phyloP scores from a whole-genome alignment of 345 rosid species.

The Bruguiera gymnorhiza region DNA sequence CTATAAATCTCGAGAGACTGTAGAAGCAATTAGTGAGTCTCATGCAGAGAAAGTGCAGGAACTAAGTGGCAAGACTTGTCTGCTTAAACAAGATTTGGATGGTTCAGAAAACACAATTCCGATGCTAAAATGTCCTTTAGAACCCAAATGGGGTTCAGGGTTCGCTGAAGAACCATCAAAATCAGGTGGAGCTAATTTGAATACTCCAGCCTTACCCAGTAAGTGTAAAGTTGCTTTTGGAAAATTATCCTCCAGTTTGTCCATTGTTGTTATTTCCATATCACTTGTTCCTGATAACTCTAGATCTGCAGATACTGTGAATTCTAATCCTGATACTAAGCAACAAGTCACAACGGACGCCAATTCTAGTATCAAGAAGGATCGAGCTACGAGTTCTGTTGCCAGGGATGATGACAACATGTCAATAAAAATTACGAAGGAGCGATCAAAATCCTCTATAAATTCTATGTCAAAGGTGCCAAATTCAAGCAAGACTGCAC shows the following conservation, averaged over 20 bases:
- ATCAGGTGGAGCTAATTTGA: conserved; percentile 30
- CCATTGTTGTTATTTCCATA: conserved; percentile 31
- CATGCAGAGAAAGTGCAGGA: conserved; percentile 34
- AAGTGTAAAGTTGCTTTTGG: conserved; percentile 45
- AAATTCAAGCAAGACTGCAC: conserved; percentile 53
- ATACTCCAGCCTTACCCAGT: conserved; percentile 32
- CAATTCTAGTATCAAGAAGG: conserved; percentile 39
- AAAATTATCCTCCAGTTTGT: conserved; percentile 41
- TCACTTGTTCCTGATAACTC: conserved; percentile 38
- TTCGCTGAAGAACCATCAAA: conserved; percentile 41
- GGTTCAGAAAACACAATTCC: conserved; percentile 30
- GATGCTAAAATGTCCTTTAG: conserved; percentile 33
- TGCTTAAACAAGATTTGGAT: conserved; percentile 35
- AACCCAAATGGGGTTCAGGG: conserved; percentile 35
- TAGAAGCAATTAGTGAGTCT: conserved; percentile 42
- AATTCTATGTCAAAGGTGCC: conserved; percentile 39
- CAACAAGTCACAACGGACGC: conserved; percentile 35
- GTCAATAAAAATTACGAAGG: conserved; percentile 43
- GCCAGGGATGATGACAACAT: conserved; percentile 43
- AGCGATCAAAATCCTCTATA: conserved; percentile 38
- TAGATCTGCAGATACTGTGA: conserved; percentile 47
- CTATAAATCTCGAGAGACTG: conserved; percentile 32
- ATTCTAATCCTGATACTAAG: conserved; percentile 34
- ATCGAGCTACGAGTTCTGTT: conserved; percentile 40
- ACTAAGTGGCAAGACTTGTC: conserved; percentile 22